phyloP scores from a whole-genome alignment of 345 rosid species.

The Citrus hindsii region DNA sequence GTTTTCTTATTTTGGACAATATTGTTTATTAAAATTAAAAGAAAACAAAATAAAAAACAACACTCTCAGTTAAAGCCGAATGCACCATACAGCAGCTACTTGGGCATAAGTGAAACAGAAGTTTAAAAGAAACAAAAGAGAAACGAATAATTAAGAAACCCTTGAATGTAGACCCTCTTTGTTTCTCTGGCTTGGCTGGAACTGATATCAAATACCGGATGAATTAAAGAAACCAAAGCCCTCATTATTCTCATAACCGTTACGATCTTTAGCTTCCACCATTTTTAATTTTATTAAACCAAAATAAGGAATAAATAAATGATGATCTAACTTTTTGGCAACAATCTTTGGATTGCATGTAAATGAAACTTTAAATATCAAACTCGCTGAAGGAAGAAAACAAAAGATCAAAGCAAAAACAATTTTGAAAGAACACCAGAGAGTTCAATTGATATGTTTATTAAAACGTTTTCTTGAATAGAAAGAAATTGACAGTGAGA shows the following conservation, averaged over 20 bases:
- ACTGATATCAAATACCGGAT: not conserved
- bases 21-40: no score
- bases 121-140: not conserved
- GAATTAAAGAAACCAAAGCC: not conserved
- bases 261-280: constrained; percentile 11
- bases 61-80: not conserved
- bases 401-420: not conserved
- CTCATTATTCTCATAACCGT: not conserved
- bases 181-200: not conserved
- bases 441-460: not conserved
- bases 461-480: not conserved
- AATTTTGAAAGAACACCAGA: not conserved
- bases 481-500: not conserved
- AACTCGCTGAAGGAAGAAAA: not conserved
- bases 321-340: not conserved
- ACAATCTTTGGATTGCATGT: not conserved
- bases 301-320: no score
- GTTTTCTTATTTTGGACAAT: not conserved
- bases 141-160: not conserved
- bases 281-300: not conserved
- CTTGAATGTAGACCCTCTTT: constrained; percentile 6
- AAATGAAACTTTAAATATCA: not conserved
- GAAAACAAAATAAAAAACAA: no score
- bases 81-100: not conserved
- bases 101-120: not conserved